A percentile compares a stretch with the other conserved stretches of the same genome.
phyloP scores from a whole-genome alignment of 331 rosid genomes.

The Malus hybrid region DNA sequence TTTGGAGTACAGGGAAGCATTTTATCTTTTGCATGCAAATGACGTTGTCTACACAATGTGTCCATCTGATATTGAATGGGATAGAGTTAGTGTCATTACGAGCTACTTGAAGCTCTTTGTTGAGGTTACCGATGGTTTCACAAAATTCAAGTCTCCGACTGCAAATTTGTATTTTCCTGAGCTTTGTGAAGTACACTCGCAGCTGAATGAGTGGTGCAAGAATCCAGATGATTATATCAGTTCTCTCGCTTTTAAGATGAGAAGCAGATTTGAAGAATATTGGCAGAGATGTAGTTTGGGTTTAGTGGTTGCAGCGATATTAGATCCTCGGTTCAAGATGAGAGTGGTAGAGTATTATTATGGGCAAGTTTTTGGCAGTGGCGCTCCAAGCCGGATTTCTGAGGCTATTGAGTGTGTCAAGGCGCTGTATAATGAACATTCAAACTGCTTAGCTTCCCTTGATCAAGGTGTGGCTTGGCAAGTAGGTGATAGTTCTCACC shows the following conservation, averaged over 20 bases:
- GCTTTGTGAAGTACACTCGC: slow-evolving; percentile 79
- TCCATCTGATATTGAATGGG: slow-evolving; percentile 76
- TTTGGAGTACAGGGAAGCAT: slow-evolving; percentile 66
- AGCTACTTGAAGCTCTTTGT: slow-evolving; percentile 72
- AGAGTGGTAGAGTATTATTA: slow-evolving; percentile 83
- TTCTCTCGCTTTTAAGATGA: slow-evolving; percentile 63
- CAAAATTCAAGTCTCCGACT: slow-evolving; percentile 56
- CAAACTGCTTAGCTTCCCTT: slow-evolving; percentile 65
- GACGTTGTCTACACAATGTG: slow-evolving; percentile 39
- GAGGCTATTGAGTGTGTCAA: slow-evolving; percentile 66
- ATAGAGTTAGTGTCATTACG: slow-evolving; percentile 41
- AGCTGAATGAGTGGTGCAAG: slow-evolving; percentile 90
- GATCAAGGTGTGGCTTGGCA: slow-evolving; percentile 83
- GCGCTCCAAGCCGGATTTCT: slow-evolving; percentile 45
- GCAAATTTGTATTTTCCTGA: slow-evolving; percentile 83
- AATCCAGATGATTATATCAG: slow-evolving; percentile 58
- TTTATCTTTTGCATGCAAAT: slow-evolving; percentile 64
- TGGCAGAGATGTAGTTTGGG: slow-evolving; percentile 84
- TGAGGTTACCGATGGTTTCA: slow-evolving; percentile 52
- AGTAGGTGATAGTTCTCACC: slow-evolving; percentile 51
- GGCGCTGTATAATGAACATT: slow-evolving; percentile 80
- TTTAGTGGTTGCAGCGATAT: slow-evolving; percentile 83
- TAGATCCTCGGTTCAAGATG: slow-evolving; percentile 94
- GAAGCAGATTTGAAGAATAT: slow-evolving; percentile 76
- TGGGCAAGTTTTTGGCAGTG: slow-evolving; percentile 67